Base-by-base conservation (phyloP, 164 flowering plant genomes). In the Chloranthus sessilifolius region DNA sequence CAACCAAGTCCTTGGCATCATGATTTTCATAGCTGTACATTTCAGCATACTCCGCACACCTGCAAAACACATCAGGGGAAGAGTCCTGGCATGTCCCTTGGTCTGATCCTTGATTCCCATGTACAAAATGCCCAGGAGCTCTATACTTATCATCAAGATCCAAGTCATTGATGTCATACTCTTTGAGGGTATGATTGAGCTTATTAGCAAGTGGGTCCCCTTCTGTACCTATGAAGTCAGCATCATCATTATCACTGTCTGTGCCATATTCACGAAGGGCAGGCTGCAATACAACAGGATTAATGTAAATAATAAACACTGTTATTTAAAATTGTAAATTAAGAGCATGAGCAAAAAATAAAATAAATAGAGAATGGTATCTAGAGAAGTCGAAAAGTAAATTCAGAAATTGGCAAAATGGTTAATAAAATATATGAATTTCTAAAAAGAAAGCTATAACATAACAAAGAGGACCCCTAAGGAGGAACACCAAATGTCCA, bases 11-110 rank as follows among this genome's bases (percentile, higher is more conserved):
- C 40, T 53, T 71, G 21, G 30, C 56, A 43, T 71, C 70, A 35
- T 65, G 59, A 61, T 59, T 61, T 35, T 68, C 84, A 49, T 78
- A 61, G 49, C 71, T 76, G 62, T 75, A 89, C 58, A 62, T 81
- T 61, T 84, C 79, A 33, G 79, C 99, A 72, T 92, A 92, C 59
- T 86, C 92, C 48, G 51, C 66, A 63, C 87, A 78, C 15, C 75
- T 70, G 14, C 62, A 73, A 28, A 83, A 74, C 55, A 92, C 66
- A 53, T 70, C 79, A 57, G 74, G 71, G 46, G 81, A 74, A 55
- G 75, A 49, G 10, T 75, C 79, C 31, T 59, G 22, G 12, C 25
- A 29, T 31, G 79, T 77, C 39, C 31, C 53, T 30, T 61, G 33
- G 41, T 56, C 59, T 38, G 50, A 46, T 41, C 8, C 58, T 34